Conservation (phyloP, 1,139 yeast species). For the Meyerozyma sp. region DNA sequence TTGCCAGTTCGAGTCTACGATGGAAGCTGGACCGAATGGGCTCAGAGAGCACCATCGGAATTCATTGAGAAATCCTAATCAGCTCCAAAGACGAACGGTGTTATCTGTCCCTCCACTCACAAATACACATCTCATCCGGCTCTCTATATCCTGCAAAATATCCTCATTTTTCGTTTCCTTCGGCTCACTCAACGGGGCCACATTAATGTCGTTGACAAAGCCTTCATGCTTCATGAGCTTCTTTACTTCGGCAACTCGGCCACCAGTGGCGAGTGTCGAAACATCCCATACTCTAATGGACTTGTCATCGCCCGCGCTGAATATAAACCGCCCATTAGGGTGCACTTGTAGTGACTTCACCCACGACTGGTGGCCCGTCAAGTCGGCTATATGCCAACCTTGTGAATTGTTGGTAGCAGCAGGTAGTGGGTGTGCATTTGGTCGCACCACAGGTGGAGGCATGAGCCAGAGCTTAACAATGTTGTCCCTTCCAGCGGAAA, state of each 20-base stretch:
- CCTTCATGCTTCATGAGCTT: conserved; percentile 66
- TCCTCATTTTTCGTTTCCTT: conserved; percentile 6
- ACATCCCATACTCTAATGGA: conserved; percentile 79
- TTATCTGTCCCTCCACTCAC: conserved; percentile 13
- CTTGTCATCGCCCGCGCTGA: conserved; percentile 79
- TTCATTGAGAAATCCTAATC: conserved; percentile 21
- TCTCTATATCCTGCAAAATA: conserved; percentile 6
- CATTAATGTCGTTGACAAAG: conserved; percentile 60
- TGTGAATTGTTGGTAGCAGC: conserved; percentile 47
- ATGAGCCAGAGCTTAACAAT: conserved; percentile 70
- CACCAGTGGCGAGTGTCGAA: conserved; percentile 36
- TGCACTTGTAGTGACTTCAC: conserved; percentile 66
- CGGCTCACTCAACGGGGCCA: conserved; percentile 44
- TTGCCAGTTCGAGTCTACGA: conserved; percentile 74
- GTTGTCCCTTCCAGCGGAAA: conserved; percentile 81
- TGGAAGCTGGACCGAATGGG: conserved; percentile 90
- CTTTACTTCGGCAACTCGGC: conserved; percentile 42
- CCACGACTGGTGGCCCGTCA: conserved; percentile 85
- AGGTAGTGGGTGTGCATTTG: conserved; percentile 56
- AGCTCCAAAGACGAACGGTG: conserved; percentile 49
- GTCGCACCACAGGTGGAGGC: conserved; percentile 53
- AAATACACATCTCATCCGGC: conserved; percentile 3
- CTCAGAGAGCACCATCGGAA: conserved; percentile 36
- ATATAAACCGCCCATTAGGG: conserved; percentile 67
- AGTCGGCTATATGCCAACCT: conserved; percentile 51